These are phyloP conservation scores for Aspergillus melleus DNA, from an alignment of 2,329 filamentous ascomycete genomes.

Conservation along the genomic window DNA sequence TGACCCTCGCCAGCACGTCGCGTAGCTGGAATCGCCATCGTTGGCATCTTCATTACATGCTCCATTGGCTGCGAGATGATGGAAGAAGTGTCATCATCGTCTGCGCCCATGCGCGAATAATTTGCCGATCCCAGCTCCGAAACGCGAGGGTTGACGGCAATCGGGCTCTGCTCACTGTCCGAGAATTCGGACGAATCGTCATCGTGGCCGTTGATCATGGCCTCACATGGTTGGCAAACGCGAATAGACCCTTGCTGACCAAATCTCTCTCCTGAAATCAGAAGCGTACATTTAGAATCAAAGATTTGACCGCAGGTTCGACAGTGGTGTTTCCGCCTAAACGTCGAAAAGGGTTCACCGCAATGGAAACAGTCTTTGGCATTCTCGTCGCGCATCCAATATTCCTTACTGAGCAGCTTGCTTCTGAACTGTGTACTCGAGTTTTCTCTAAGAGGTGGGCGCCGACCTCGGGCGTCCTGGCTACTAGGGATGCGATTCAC, in stretches of 20 bases:
- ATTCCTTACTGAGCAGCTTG: conserved; percentile 89
- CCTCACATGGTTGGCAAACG: conserved; percentile 90
- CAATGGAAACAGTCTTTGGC: conserved; percentile 97
- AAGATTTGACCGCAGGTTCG: conserved; percentile 97
- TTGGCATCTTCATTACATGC: conserved; percentile 53
- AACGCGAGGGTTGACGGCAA: conserved; percentile 60
- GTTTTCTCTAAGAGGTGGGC: conserved; percentile 23
- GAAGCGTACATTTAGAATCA: conserved; percentile 89
- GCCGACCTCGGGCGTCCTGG: conserved; percentile 21
- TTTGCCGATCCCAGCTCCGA: conserved; percentile 58
- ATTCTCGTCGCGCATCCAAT: conserved; percentile 99
- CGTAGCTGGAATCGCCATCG: conserved; percentile 66
- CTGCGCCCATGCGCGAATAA: conserved; percentile 44
- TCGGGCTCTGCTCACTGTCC: conserved; percentile 66
- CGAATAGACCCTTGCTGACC: conserved; percentile 80
- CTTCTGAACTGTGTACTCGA: conserved; percentile 68
- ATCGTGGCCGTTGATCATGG: conserved; percentile 85
- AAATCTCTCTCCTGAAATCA: conserved; percentile 85
- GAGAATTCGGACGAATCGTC: conserved; percentile 92
- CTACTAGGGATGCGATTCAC: conserved; percentile 20
- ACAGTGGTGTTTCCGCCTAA: conserved; percentile 94
- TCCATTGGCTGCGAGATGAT: conserved; percentile 49
- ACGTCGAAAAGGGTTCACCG: conserved; percentile 85
- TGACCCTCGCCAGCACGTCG: conserved; percentile 69
- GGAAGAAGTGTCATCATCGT: conserved; percentile 49